Evolutionary conservation across 176 grass and related monocot genomes (phyloP).

Genomic region (Hsuehochloa calcarea): DNA sequence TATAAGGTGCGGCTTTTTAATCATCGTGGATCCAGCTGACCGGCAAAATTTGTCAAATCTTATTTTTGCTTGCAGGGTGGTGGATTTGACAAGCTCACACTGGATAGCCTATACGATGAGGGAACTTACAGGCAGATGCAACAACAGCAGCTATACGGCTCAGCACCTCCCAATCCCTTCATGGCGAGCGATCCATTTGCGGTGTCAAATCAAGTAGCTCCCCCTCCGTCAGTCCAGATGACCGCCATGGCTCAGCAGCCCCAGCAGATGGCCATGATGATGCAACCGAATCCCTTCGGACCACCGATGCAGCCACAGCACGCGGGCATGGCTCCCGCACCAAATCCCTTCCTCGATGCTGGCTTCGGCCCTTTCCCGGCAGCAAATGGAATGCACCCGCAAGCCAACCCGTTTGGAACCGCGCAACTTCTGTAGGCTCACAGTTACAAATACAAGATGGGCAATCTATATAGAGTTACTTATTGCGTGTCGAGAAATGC

Average conservation of each 20-base stretch:
- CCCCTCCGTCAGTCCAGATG: conserved; percentile 77
- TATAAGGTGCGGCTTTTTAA: not conserved
- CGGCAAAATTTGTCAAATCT: not conserved
- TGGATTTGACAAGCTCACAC: conserved; percentile 72
- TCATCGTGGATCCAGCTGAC: not conserved
- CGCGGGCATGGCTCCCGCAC: not conserved
- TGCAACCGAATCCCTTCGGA: conserved; percentile 62
- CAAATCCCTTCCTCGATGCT: conserved; percentile 63
- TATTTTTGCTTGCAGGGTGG: conserved; percentile 51
- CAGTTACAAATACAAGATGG: not conserved
- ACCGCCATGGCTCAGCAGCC: conserved; percentile 52
- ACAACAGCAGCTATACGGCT: conserved; percentile 59
- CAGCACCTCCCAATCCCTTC: conserved; percentile 74
- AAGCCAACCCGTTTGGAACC: conserved; percentile 53
- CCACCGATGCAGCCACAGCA: conserved; percentile 34
- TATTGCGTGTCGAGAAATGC: not conserved
- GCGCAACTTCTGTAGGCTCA: conserved; percentile 46
- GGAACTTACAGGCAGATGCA: conserved; percentile 73
- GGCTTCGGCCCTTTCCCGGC: conserved; percentile 55
- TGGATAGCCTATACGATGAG: conserved; percentile 73
- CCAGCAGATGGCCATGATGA: conserved; percentile 56
- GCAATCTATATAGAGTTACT: conserved; percentile 18
- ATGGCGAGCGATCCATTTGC: conserved; percentile 69
- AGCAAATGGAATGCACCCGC: conserved; percentile 42
- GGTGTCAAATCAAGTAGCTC: conserved; percentile 57